Evolutionary conservation across 495 filamentous ascomycete genomes (phyloP), one percentile per base, ranked within the genome.

Genomic region (Cercophora newfieldiana): DNA sequence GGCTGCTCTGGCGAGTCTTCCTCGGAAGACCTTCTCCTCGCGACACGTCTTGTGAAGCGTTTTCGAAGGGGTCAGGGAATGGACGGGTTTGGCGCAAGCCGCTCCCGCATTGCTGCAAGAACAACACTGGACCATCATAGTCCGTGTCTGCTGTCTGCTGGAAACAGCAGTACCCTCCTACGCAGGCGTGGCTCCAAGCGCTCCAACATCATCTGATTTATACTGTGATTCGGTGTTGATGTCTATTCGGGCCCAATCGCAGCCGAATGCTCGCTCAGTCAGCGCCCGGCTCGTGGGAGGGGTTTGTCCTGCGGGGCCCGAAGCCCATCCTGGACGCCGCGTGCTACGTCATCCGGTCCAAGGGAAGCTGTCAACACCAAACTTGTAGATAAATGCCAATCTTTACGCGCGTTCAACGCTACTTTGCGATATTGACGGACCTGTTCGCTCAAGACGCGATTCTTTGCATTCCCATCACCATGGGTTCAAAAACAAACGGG

Each of bases 151-250:
- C 63, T 49, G 67, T 74, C 75, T 77, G 59, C 71, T 69, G 73
- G 69, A 68, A 57, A 30, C 47, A 25, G 50, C 59, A 25, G 47
- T 19, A 55, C 8, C 53, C 62, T 33, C 37, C 37, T 54, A 82
- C 81, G 72, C 75, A 71, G 78, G 79, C 77, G 81, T 76, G 82
- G 82, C 82, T 85, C 82, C 82, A 72, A 78, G 79, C 67, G 81
- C 69, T 83, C 81, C 82, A 70, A 85, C 82, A 85, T 80, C 60
- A 68, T n/a, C 8, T 55, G 31, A n/a, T 37, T 28, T 59, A 10
- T 18, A 44, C 31, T 28, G 33, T 57, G 33, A 29, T 57, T 56
- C 7, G 21, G 16, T 26, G 29, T 30, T 6, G 22, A 2, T 30
- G 21, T 6, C 24, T 19, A 22, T 53, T 19, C 50, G n/a, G 24